phyloP scores from a whole-genome alignment of 2,329 filamentous ascomycete genomes.

The Fusarium anguioides region DNA sequence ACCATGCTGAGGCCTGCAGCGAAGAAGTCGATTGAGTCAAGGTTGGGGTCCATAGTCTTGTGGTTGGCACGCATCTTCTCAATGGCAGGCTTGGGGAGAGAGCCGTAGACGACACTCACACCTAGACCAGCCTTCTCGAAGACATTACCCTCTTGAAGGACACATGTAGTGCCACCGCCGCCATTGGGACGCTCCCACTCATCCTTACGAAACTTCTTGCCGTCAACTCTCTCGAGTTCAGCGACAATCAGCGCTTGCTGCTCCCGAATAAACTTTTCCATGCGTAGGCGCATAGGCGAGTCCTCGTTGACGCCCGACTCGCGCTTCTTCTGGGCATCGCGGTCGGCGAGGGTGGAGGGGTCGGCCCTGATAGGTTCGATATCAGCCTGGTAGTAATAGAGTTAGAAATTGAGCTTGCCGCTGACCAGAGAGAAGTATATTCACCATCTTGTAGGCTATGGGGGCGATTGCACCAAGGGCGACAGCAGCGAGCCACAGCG shows the following conservation, averaged over 20 bases:
- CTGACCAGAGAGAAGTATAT: slow-evolving; percentile 13
- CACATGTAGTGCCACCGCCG: slow-evolving; percentile 92
- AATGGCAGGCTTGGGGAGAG: slow-evolving; percentile 86
- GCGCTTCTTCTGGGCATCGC: slow-evolving; percentile 83
- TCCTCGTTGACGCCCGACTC: slow-evolving; percentile 73
- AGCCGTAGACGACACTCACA: slow-evolving; percentile 93
- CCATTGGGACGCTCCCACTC: slow-evolving; percentile 89
- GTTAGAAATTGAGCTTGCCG: slow-evolving; percentile 27
- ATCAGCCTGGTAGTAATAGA: slow-evolving; percentile 51
- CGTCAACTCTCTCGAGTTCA: slow-evolving; percentile 86
- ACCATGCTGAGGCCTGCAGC: slow-evolving; percentile 93
- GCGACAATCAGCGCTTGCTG: slow-evolving; percentile 90
- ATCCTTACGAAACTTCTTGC: slow-evolving; percentile 82
- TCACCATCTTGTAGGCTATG: slow-evolving; percentile 70
- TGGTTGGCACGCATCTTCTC: slow-evolving; percentile 94
- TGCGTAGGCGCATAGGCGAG: slow-evolving; percentile 96
- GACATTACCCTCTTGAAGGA: slow-evolving; percentile 94
- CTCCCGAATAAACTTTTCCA: slow-evolving; percentile 96
- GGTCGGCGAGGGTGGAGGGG: slow-evolving; percentile 79
- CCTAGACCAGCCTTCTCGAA: slow-evolving; percentile 99
- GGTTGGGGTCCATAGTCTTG: slow-evolving; percentile 82
- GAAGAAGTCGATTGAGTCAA: slow-evolving; percentile 93
- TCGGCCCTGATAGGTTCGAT: slow-evolving; percentile 64
- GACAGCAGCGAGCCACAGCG: slow-evolving; percentile 51
- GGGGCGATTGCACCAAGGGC: slow-evolving; percentile 64